Base-by-base conservation (phyloP, 768 basidiomycete genomes). In the Exidia glandulosa region DNA sequence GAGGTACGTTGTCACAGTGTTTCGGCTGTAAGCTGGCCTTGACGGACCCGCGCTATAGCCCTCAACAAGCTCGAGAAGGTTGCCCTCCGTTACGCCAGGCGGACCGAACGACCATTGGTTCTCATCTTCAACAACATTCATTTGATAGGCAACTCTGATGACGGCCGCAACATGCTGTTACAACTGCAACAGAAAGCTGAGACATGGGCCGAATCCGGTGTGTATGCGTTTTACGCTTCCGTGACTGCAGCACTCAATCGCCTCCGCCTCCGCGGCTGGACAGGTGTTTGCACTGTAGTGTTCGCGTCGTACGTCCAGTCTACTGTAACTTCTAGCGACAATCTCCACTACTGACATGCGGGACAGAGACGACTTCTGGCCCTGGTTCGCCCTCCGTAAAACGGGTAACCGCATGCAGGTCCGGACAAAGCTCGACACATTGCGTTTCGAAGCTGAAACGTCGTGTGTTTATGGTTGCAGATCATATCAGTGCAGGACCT, bases 181-280 rank as follows among this genome's bases (percentile, higher is more conserved):
- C 90, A 91, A 66, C 77, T 94, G 19, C 93, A 94, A 68, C 89
- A 90, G 67, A 80, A 84, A 59, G 92, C 89, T 4, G 92, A 94
- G 69, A 73, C 85, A 5, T 94, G 94, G 90, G 84, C 87, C 4
- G 85, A 87, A 12, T 83, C 86, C 69, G 82, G 88, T 86, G 63
- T 63, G 79, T 68, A 45, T 32, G 36, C 23, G 57, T 19, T 3
- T 32, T 10, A 50, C 31, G 27, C 34, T 32, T 60, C 41, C 57
- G 45, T 58, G 14, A 31, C 25, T 34, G 59, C 64, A 59, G 29
- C 10, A 32, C 41, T 62, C n/a, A 55, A 54, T n/a, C n/a, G n/a
- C 19, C 50, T 9, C 3, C 16, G n/a, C n/a, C n/a, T n/a, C 31
- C 32, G 19, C 12, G 10, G 16, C 34, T 61, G 41, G 32, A 32